Conservation (phyloP, 495 filamentous ascomycete species). For the Hyaloscypha hepaticicola region DNA sequence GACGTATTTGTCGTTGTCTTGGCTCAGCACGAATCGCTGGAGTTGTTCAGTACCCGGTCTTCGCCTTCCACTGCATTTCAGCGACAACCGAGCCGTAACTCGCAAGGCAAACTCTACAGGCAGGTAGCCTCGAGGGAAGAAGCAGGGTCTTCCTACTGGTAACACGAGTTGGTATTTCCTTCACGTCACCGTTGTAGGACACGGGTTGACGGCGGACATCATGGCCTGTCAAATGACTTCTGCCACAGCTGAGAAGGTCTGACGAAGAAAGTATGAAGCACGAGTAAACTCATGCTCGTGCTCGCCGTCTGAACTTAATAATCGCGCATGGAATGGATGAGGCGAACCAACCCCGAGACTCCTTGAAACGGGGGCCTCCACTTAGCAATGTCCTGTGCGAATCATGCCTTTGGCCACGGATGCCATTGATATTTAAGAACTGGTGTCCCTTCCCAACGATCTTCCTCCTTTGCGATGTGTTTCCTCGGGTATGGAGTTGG, state of each 20-base stretch:
- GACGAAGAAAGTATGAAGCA: conserved; percentile 7
- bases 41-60: not conserved
- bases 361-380: conserved; percentile 18
- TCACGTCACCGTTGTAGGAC: not conserved
- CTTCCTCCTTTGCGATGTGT: not conserved
- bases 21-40: not conserved
- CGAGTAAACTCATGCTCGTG: not conserved
- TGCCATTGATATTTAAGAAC: not conserved
- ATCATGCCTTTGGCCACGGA: not conserved
- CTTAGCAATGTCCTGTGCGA: conserved; percentile 1
- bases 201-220: not conserved
- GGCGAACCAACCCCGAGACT: conserved; percentile 12
- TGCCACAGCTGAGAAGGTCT: not conserved
- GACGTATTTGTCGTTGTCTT: not conserved
- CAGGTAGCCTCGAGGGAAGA: no score
- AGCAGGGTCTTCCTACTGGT: not conserved
- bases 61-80: not conserved
- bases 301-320: conserved; percentile 5
- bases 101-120: not conserved
- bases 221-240: conserved; percentile 5
- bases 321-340: conserved; percentile 16
- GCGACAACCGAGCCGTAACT: not conserved
- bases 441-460: not conserved
- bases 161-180: not conserved
- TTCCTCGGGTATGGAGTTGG: not conserved